Percentiles rank a stretch among this genome's conserved stretches.
These are phyloP conservation scores for Jimgerdemannia flammicorona DNA, from an alignment of 192 early-diverging fungal genomes.

Conservation along the genomic window DNA sequence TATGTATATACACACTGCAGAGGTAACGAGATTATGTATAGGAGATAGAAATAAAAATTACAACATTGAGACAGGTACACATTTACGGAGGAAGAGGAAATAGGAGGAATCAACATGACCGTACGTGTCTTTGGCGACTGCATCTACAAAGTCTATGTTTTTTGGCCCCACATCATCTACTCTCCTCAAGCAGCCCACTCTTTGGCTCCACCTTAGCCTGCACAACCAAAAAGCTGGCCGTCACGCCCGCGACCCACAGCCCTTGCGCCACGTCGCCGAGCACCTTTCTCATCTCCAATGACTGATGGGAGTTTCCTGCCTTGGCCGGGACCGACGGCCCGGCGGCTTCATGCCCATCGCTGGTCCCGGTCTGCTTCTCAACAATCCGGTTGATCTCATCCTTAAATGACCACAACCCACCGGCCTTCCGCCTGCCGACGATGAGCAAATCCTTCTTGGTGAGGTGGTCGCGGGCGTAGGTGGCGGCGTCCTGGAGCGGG, in stretches of 20 bases:
- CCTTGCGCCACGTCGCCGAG: constrained; percentile 37
- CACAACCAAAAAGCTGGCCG: constrained; percentile 43
- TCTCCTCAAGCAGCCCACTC: background rate
- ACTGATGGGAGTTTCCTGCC: constrained; percentile 8
- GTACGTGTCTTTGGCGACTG: too few species aligned
- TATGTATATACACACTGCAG: too few species aligned
- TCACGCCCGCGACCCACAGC: constrained; percentile 35
- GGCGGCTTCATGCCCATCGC: constrained; percentile 22
- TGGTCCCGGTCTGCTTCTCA: background rate
- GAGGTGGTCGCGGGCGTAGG: constrained; percentile 4
- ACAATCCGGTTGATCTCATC: background rate
- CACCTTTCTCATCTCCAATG: constrained; percentile 22
- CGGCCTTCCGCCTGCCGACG: constrained; percentile 29
- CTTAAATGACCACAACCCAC: constrained; percentile 21
- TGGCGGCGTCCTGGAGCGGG: background rate
- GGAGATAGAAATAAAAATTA: too few species aligned
- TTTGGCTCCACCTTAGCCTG: constrained; percentile 21
- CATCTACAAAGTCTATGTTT: background rate
- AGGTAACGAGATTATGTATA: too few species aligned
- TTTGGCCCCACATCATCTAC: too few species aligned
- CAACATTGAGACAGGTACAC: too few species aligned
- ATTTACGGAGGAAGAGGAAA: too few species aligned
- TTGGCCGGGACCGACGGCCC: background rate
- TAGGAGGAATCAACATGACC: too few species aligned
- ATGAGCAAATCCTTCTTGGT: constrained; percentile 22